Conservation (phyloP, 2,329 filamentous ascomycete species). For the Aspergillus aculeatinus region DNA sequence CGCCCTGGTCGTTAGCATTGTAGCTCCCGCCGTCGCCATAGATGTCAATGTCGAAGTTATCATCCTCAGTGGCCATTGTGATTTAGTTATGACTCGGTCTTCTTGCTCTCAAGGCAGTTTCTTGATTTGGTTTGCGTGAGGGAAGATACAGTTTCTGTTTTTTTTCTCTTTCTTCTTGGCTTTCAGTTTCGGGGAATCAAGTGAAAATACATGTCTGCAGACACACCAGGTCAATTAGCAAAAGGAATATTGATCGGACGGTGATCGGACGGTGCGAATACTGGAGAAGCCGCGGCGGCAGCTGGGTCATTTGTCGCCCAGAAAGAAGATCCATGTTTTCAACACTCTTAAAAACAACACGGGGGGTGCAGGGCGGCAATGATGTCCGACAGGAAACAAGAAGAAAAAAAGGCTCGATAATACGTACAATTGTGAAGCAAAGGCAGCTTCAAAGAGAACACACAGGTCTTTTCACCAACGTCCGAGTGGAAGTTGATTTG, state of each 20-base stretch:
- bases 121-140: conserved; percentile 38
- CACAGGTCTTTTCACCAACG: conserved; percentile 20
- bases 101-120: conserved; percentile 28
- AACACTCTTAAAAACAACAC: conserved; percentile 10
- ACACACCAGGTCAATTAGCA: conserved; percentile 41
- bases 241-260: conserved; percentile 18
- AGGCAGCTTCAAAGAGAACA: conserved; percentile 26
- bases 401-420: conserved; percentile 30
- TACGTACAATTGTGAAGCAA: conserved; percentile 43
- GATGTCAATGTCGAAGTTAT: conserved; percentile 71
- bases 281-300: background rate
- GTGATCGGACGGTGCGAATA: background rate
- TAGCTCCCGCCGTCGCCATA: conserved; percentile 60
- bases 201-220: conserved; percentile 47
- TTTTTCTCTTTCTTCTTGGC: conserved; percentile 21
- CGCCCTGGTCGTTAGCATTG: conserved; percentile 49
- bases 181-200: conserved; percentile 34
- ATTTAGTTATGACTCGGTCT: conserved; percentile 26
- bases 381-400: conserved; percentile 12
- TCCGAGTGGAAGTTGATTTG: conserved; percentile 11
- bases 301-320: background rate
- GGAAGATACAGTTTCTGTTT: conserved; percentile 39
- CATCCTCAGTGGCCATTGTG: conserved; percentile 58
- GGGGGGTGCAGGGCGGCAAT: background rate
- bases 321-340: conserved; percentile 1